These are phyloP conservation scores for Patellifolia procumbens DNA, from an alignment of 179 eudicot genomes.

Conservation along the genomic window DNA sequence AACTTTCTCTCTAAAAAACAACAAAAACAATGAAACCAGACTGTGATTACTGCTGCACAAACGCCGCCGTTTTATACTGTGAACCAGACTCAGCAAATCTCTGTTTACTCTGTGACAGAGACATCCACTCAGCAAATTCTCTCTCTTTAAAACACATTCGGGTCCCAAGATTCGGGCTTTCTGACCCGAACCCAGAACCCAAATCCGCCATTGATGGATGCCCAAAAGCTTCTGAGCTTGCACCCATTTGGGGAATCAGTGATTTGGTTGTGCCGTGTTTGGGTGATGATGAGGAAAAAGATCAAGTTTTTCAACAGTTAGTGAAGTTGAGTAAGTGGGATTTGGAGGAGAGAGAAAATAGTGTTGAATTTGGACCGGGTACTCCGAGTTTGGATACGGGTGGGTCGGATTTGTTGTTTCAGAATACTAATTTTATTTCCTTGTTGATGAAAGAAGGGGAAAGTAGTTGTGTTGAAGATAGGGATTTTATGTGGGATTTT, in stretches of 20 bases:
- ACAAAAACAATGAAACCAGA: constrained; percentile 22
- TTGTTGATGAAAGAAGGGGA: constrained; percentile 29
- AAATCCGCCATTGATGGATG: constrained; percentile 20
- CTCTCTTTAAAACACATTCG: constrained; percentile 30
- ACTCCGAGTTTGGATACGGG: constrained; percentile 27
- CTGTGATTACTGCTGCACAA: constrained; percentile 30
- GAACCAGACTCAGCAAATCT: constrained; percentile 34
- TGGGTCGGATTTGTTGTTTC: constrained; percentile 20
- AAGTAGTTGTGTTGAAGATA: constrained; percentile 23
- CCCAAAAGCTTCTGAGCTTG: constrained; percentile 12
- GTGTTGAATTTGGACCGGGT: constrained; percentile 27
- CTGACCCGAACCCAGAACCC: constrained; percentile 21
- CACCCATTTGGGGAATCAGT: constrained; percentile 22
- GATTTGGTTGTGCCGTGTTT: constrained; percentile 25
- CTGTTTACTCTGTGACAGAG: constrained; percentile 32
- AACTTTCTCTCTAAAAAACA: neutral
- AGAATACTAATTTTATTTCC: constrained; percentile 18
- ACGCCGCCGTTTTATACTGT: constrained; percentile 36
- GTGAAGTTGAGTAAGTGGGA: constrained; percentile 27
- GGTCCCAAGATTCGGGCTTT: constrained; percentile 7
- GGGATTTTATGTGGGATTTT: constrained; percentile 33
- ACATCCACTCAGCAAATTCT: constrained; percentile 32
- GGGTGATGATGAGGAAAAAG: constrained; percentile 19
- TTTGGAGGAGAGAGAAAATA: constrained; percentile 27
- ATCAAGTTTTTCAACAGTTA: constrained; percentile 24